Conservation (phyloP, 805 yeast species). For the Starmerella sirachaensis region DNA sequence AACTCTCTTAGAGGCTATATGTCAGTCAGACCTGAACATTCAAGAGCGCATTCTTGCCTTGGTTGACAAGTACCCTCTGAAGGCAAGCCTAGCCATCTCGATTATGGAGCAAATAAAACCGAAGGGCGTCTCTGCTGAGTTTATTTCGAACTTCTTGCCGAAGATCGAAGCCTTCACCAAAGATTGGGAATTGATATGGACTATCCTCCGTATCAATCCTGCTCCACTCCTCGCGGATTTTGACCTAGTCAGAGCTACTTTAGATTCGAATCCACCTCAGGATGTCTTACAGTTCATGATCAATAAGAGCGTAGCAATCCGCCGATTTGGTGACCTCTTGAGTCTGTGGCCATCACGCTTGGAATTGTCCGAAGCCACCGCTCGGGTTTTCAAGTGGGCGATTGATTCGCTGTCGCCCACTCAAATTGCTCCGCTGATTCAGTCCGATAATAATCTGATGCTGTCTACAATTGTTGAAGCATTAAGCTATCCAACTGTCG, state of each 20-base stretch:
- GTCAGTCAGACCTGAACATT: slow-evolving; percentile 6
- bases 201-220: slow-evolving; percentile 5
- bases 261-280: background rate
- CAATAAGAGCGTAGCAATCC: slow-evolving; percentile 2
- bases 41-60: slow-evolving; percentile 8
- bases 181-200: slow-evolving; percentile 5
- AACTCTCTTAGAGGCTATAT: background rate
- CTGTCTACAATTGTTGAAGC: too few species aligned
- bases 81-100: slow-evolving; percentile 1
- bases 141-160: background rate
- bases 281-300: slow-evolving; percentile 3
- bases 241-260: too few species aligned
- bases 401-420: slow-evolving; percentile 11
- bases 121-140: background rate
- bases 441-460: too few species aligned
- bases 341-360: slow-evolving; percentile 3
- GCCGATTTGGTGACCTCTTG: slow-evolving; percentile 6
- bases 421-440: slow-evolving; percentile 13
- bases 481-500: slow-evolving; percentile 3
- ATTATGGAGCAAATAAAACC: slow-evolving; percentile 3
- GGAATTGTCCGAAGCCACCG: background rate
- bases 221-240: slow-evolving; percentile 4
- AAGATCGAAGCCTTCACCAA: background rate
- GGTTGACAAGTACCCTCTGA: slow-evolving; percentile 4
- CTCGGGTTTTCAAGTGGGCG: slow-evolving; percentile 1